Conservation (phyloP, 2,329 filamentous ascomycete genomes). For the Xylaria multiplex region DNA sequence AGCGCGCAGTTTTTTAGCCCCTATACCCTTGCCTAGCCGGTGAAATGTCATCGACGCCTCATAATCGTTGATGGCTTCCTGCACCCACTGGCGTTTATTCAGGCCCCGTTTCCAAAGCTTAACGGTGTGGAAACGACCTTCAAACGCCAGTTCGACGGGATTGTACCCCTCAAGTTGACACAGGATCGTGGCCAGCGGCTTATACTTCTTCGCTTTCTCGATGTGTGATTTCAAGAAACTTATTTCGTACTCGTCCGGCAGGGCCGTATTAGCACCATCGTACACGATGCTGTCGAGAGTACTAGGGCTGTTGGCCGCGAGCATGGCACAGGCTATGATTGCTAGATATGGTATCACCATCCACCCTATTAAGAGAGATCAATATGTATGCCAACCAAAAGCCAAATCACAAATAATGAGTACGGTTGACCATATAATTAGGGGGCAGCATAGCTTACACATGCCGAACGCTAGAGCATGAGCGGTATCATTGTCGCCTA, state of each 20-base stretch:
- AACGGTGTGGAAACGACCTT: constrained; percentile 46
- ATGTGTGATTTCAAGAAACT: constrained; percentile 40
- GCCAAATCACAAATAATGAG: no score
- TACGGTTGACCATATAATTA: not conserved
- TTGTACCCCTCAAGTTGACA: constrained; percentile 40
- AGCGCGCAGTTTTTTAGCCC: constrained; percentile 32
- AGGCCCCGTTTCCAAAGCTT: constrained; percentile 50
- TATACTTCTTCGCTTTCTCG: constrained; percentile 32
- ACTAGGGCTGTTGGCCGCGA: constrained; percentile 47
- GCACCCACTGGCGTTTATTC: constrained; percentile 48
- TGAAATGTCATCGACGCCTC: constrained; percentile 25
- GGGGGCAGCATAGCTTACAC: constrained; percentile 41
- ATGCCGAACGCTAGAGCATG: constrained; percentile 50
- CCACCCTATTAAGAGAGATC: constrained; percentile 44
- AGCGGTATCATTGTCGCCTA: constrained; percentile 48
- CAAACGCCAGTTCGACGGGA: constrained; percentile 44
- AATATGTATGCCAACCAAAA: not conserved
- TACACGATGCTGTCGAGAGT: constrained; percentile 48
- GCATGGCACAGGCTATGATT: constrained; percentile 49
- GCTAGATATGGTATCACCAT: constrained; percentile 50
- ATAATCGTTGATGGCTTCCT: constrained; percentile 47
- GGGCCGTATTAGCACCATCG: constrained; percentile 42
- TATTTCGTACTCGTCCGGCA: constrained; percentile 37
- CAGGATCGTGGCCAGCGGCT: constrained; percentile 31
- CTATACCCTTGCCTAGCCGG: constrained; percentile 21